phyloP scores from a whole-genome alignment of 176 grass and related monocot species.

The Leersia perrieri region DNA sequence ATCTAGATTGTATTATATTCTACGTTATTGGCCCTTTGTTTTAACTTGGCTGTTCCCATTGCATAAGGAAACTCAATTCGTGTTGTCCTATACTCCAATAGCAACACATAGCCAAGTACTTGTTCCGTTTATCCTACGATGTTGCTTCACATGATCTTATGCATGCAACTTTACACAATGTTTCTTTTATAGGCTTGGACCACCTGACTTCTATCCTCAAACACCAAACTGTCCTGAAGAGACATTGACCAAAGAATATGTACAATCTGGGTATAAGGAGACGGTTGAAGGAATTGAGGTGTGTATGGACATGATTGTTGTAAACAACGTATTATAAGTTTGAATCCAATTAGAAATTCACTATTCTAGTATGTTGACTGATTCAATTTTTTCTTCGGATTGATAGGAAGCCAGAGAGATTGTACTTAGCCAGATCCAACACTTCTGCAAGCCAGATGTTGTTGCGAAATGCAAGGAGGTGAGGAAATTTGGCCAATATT shows the following conservation, averaged over 20 bases:
- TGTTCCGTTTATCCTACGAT: slow-evolving; percentile 3
- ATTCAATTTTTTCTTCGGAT: slow-evolving; percentile 8
- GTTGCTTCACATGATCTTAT: slow-evolving; percentile 18
- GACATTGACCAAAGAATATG: slow-evolving; percentile 96
- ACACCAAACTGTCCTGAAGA: slow-evolving; percentile 93
- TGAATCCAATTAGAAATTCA: not conserved
- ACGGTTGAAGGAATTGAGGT: slow-evolving; percentile 99
- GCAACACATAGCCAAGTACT: not conserved
- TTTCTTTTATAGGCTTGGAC: slow-evolving; percentile 73
- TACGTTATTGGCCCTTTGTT: not conserved
- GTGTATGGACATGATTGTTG: slow-evolving; percentile 28
- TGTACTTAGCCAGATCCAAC: slow-evolving; percentile 56
- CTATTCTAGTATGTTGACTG: not conserved
- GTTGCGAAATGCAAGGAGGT: slow-evolving; percentile 93
- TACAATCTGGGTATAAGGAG: slow-evolving; percentile 92
- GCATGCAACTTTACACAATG: not conserved
- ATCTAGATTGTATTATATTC: not conserved
- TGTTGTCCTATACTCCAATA: not conserved
- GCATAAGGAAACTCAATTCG: not conserved
- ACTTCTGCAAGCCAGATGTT: slow-evolving; percentile 74
- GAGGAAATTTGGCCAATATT: slow-evolving; percentile 28
- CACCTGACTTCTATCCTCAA: slow-evolving; percentile 97
- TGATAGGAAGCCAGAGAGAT: slow-evolving; percentile 90
- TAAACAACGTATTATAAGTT: not conserved
- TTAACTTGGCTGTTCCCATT: not conserved